Base-by-base conservation (phyloP, 495 filamentous ascomycete genomes). In the Daldinia vernicosa region DNA sequence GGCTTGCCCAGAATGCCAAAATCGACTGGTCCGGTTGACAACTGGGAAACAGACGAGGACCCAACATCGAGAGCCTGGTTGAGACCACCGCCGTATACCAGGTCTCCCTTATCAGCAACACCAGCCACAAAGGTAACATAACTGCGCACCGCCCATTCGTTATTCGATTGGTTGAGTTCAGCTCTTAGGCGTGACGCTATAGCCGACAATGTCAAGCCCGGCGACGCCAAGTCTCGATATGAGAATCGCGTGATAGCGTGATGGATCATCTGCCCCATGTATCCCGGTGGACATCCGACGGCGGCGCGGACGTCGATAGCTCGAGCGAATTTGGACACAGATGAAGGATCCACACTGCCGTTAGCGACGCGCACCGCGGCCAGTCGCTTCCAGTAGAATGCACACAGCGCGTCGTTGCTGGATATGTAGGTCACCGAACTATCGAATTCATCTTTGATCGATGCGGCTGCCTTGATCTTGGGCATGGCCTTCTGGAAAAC, bases 111-210 rank as follows among this genome's bases (percentile, higher is more conserved):
- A 62, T 84, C 82, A 1, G 67, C 56, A 17, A 75, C 74, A 11
- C 69, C 33, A 0, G 78, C 74, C 11, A 86, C 67, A 45, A 80
- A 80, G 0, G 81, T 84, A 0, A 76, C 81, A 50, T 78, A 83
- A 64, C 77, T 80, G 22, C 81, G 79, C 5, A 83, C 65, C 1
- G 75, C 59, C 27, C 77, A 70, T 2, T 53, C 58, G 6, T 62
- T 82, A 47, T 76, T 79, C 24, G 72, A 72, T 0, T 66, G 55
- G 6, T 67, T 66, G 8, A 83, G 62, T 8, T 74, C 66, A n/a
- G 43, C 24, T 9, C 63, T 32, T 22, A 27, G 51, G 9, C 8
- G n/a, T 9, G 24, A 24, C n/a, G 35, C 17, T 12, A 59, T n/a
- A 12, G 35, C n/a, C 4, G 56, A 37, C 15, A 30, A 70, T 83